Evolutionary conservation across 2,329 filamentous ascomycete genomes (phyloP).

Genomic region (Atkinsonella texensis): DNA sequence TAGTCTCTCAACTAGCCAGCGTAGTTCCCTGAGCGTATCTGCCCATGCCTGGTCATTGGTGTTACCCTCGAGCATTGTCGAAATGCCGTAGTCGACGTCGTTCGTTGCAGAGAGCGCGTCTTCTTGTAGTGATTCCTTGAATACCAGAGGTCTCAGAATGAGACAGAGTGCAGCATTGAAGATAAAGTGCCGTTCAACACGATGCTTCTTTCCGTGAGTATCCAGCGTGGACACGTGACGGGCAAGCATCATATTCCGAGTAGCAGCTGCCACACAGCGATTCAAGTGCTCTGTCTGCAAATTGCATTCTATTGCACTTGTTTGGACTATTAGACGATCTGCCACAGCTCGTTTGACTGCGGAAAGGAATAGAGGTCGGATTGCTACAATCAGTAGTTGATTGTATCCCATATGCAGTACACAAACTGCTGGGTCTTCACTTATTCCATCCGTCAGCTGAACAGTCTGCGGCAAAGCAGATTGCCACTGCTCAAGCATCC

Average conservation of each 20-base stretch:
- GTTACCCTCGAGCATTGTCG: conserved; percentile 28
- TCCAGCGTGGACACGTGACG: conserved; percentile 26
- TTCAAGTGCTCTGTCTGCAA: conserved; percentile 19
- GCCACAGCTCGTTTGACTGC: conserved; percentile 35
- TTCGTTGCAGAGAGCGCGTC: conserved; percentile 12
- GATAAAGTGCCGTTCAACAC: conserved; percentile 34
- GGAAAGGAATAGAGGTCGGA: conserved; percentile 35
- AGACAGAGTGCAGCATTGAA: conserved; percentile 39
- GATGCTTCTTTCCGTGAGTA: conserved; percentile 27
- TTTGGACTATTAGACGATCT: conserved; percentile 23
- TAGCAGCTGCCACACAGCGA: conserved; percentile 31
- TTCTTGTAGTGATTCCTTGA: conserved; percentile 14
- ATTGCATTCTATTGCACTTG: conserved; percentile 13
- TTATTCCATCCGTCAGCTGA: conserved; percentile 23
- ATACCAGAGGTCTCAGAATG: conserved; percentile 31
- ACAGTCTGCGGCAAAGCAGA: conserved; percentile 25
- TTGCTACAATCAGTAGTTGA: conserved; percentile 35
- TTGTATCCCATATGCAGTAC: conserved; percentile 38
- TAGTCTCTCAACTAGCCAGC: conserved; percentile 23
- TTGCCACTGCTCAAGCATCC: conserved; percentile 30
- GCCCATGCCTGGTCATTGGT: conserved; percentile 24
- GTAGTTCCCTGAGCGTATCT: conserved; percentile 26
- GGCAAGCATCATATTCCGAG: conserved; percentile 33
- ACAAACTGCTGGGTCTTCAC: conserved; percentile 29
- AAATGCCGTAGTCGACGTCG: conserved; percentile 28